phyloP scores from a whole-genome alignment of 78 protist genomes.

The Pelomyxa schiedti region DNA sequence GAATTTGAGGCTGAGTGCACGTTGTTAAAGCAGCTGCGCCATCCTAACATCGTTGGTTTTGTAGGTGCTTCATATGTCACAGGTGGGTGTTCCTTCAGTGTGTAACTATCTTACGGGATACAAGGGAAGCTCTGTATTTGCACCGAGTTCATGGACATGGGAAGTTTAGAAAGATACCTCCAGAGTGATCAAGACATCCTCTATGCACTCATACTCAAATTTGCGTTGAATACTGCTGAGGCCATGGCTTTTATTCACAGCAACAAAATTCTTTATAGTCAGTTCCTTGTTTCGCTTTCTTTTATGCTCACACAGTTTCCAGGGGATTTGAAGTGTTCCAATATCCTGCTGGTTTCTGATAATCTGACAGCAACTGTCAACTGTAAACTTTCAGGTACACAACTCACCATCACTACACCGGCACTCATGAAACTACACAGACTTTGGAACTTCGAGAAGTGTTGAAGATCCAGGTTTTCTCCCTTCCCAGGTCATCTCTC shows the following conservation, averaged over 20 bases:
- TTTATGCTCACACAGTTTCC: background rate
- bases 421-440: too few relatives aligned
- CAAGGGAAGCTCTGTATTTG: background rate
- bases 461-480: background rate
- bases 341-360: background rate
- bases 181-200: background rate
- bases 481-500: too few relatives aligned
- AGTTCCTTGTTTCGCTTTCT: background rate
- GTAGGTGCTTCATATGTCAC: background rate
- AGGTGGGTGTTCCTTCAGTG: too few relatives aligned
- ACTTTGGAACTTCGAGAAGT: background rate
- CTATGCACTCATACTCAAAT: background rate
- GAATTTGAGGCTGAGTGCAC: background rate
- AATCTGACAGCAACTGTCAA: background rate
- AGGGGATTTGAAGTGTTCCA: background rate
- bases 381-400: background rate
- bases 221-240: background rate
- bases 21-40: background rate
- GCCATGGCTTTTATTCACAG: background rate
- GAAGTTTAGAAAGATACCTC: background rate
- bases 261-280: background rate
- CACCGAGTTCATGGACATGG: background rate
- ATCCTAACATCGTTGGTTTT: background rate
- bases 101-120: too few relatives aligned
- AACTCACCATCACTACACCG: too few relatives aligned